Evolutionary conservation across 495 filamentous ascomycete species (phyloP).

Genomic region (Xylaria acuta): DNA sequence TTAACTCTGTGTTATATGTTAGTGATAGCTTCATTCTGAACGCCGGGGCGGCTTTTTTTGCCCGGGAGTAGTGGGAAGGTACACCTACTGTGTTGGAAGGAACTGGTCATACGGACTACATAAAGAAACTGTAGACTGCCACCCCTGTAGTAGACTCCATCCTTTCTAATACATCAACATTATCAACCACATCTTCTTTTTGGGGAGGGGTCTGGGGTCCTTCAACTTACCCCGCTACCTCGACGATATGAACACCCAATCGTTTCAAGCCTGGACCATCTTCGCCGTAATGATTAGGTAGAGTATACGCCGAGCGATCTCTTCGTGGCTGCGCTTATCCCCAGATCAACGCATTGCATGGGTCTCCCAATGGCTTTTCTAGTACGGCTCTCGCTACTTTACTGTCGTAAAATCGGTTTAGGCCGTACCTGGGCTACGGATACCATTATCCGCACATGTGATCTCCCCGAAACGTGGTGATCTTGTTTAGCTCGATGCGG

Average conservation of each 20-base stretch:
- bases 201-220: no score
- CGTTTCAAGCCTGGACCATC: neutral
- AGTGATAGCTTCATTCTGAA: no score
- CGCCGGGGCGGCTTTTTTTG: no score
- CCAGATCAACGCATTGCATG: neutral
- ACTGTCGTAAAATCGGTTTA: neutral
- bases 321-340: neutral
- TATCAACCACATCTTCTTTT: no score
- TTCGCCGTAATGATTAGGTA: constrained; percentile 6
- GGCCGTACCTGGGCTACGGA: constrained; percentile 13
- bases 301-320: constrained; percentile 1
- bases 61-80: no score
- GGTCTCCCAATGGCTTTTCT: neutral
- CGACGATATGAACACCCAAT: neutral
- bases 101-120: no score
- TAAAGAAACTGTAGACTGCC: no score
- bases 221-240: neutral
- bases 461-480: constrained; percentile 28
- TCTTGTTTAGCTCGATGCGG: neutral
- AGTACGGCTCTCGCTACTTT: neutral
- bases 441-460: constrained; percentile 20
- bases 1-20: no score
- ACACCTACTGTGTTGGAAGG: no score
- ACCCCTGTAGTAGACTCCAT: no score
- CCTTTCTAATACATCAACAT: no score